Evolutionary conservation across 495 filamentous ascomycete species (phyloP), one percentile per base, ranked within the genome.

Genomic region (Rostrohypoxylon terebratum): DNA sequence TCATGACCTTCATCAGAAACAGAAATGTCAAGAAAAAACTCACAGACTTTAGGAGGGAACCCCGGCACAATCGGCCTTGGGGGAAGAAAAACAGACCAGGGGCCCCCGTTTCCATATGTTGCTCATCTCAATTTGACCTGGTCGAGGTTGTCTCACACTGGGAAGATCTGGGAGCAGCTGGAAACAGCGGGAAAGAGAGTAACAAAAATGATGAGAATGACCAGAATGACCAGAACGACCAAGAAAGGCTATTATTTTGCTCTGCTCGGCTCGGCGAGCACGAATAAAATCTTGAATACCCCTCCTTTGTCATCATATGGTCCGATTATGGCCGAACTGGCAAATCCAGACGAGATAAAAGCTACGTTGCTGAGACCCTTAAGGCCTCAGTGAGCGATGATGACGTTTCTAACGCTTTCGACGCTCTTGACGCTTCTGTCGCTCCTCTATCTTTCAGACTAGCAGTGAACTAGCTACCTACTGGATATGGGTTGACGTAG

Each of bases 61-160:
- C 68, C 73, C 62, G 20, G 50, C 34, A 31, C 55, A 72, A 74
- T 76, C 70, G 68, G 61, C 65, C 66, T 63, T 63, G 57, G 71
- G 48, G 71, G 62, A 18, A 66, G 40, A 62, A 58, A 42, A 36
- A 54, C 48, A 53, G 66, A 75, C 64, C 64, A 75, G 71, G 76
- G 68, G 62, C 54, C 76, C 74, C 72, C 66, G 74, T 67, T 66
- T 71, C 72, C 68, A 74, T 67, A 68, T 71, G 68, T 64, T 73
- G 76, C 76, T 71, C 76, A 77, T 78, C 76, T 78, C 72, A 77
- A 78, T 78, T 78, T 77, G 76, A 78, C 63, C 63, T 77, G 74
- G 74, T 73, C 53, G 38, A 66, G 68, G 69, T 67, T 72, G 76
- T 77, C 76, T 77, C 71, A 77, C 76, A 75, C 36, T 42, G 1